Evolutionary conservation across 352 stramenopile species (phyloP).

Genomic region (Thalassiosira livingstoniorum): DNA sequence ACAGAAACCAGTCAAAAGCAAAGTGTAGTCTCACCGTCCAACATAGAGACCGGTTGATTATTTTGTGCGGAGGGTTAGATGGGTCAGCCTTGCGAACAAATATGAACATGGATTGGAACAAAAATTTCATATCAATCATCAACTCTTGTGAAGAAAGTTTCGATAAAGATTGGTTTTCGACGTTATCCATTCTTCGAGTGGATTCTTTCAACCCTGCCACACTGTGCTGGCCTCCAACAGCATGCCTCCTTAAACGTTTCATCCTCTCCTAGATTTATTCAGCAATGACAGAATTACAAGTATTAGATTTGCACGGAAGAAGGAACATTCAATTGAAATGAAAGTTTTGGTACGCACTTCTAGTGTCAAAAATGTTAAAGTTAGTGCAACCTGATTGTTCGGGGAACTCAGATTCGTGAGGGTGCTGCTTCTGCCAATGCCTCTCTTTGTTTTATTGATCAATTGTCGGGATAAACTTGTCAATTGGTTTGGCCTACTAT

Average conservation of each 20-base stretch:
- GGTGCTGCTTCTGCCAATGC: too few relatives aligned
- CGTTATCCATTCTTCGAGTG: slow-evolving; percentile 38
- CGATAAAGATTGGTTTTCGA: slow-evolving; percentile 9
- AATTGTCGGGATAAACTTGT: slow-evolving; percentile 34
- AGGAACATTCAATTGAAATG: too few relatives aligned
- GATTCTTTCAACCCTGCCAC: neutral
- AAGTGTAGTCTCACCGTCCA: slow-evolving; percentile 54
- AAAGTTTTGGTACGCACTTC: too few relatives aligned
- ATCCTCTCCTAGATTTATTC: too few relatives aligned
- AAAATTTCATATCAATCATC: slow-evolving; percentile 77
- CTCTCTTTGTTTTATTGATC: slow-evolving; percentile 49
- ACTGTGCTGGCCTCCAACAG: slow-evolving; percentile 17
- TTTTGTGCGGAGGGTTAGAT: slow-evolving; percentile 68
- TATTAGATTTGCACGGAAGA: too few relatives aligned
- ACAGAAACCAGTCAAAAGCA: too few relatives aligned
- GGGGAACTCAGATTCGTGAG: slow-evolving; percentile 5
- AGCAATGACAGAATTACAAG: too few relatives aligned
- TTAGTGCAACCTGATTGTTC: slow-evolving; percentile 47
- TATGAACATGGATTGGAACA: slow-evolving; percentile 83
- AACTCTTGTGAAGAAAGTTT: slow-evolving; percentile 43
- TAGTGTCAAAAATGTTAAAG: slow-evolving; percentile 82
- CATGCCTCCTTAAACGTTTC: slow-evolving; percentile 65
- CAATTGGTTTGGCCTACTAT: slow-evolving; percentile 22
- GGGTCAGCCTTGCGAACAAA: slow-evolving; percentile 63
- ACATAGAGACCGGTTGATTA: slow-evolving; percentile 81